Evolutionary conservation across 306 rosid genomes (phyloP), one percentile per base, ranked within the genome.

Genomic region (Trifolium fragiferum): DNA sequence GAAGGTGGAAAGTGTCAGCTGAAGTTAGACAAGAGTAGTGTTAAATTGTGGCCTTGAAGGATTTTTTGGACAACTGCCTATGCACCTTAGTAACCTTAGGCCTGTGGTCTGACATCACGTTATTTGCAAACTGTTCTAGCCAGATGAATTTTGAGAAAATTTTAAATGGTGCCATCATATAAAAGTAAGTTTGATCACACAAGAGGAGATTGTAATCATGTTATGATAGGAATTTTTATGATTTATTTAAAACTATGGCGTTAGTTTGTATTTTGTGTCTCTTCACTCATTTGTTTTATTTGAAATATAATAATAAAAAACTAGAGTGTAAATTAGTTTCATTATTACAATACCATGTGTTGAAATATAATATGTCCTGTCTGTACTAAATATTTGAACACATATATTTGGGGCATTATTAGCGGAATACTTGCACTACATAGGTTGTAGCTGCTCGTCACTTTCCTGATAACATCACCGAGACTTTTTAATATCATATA

Each of bases 171-270:
- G 19, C 25, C 62, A 10, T 60, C 23, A 15, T 18, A 46, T 64
- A 33, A 25, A 35, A 47, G 70, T 23, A 70, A 43, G 49, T 70
- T 27, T 11, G 46, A 10, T 38, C 58, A 47, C 32, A 10, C 37
- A 10, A 20, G 8, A 12, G 21, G 58, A 65, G 75, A 66, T n/a
- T 33, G 10, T 65, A 46, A 46, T 55, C 60, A 55, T 64, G 15
- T 14, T 23, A 70, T 37, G 51, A 64, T 53, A 14, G 53, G 40
- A 25, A 74, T 68, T 53, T 14, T 80, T 8, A 49, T 68, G 16
- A 12, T 44, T 65, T 63, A 8, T 44, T 63, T 20, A 13, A 64
- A 46, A 25, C 46, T 70, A 1, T 60, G 44, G 16, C 21, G 44
- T 68, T 21, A 50, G 76, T 32, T 38, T 51, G 10, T 66, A 57